These are phyloP conservation scores for Viola odorata DNA, from an alignment of 345 rosid species.

Conservation along the genomic window DNA sequence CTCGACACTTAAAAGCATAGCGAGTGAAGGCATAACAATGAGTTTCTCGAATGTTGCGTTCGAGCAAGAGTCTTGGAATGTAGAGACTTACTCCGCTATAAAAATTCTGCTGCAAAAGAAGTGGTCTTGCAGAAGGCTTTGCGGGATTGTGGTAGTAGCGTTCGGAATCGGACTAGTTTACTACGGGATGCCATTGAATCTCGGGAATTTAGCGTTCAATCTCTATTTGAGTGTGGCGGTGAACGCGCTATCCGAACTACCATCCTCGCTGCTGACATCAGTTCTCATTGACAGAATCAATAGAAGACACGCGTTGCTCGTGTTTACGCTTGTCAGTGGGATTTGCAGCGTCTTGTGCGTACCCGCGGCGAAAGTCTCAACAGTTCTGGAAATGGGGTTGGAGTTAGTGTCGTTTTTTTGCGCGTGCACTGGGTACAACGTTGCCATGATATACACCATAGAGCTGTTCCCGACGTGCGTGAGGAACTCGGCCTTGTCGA, in stretches of 20 bases:
- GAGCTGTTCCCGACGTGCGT: constrained; percentile 14
- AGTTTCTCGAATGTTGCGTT: constrained; percentile 30
- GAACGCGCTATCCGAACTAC: constrained; percentile 66
- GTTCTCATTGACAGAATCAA: constrained; percentile 38
- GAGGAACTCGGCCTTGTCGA: constrained; percentile 10
- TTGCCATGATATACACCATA: constrained; percentile 29
- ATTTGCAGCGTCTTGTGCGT: constrained; percentile 37
- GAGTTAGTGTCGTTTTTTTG: constrained; percentile 55
- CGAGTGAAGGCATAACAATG: constrained; percentile 13
- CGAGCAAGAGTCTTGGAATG: constrained; percentile 25
- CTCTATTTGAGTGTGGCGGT: constrained; percentile 55
- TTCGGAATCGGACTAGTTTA: constrained; percentile 62
- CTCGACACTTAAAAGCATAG: constrained; percentile 39
- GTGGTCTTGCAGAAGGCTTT: constrained; percentile 50
- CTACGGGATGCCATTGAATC: constrained; percentile 69
- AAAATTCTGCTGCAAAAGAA: constrained; percentile 33
- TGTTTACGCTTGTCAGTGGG: constrained; percentile 39
- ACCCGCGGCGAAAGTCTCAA: constrained; percentile 18
- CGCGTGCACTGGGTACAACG: constrained; percentile 42
- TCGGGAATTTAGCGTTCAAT: constrained; percentile 42
- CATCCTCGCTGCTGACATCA: constrained; percentile 40
- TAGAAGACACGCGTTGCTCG: constrained; percentile 35
- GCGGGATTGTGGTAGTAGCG: constrained; percentile 33
- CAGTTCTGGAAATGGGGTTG: constrained; percentile 35
- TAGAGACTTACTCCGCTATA: constrained; percentile 40